A percentile compares a stretch with the other conserved stretches of the same genome.
Conservation (phyloP, 371 early-diverging fungal genomes). For the Actinomortierella ambigua region DNA sequence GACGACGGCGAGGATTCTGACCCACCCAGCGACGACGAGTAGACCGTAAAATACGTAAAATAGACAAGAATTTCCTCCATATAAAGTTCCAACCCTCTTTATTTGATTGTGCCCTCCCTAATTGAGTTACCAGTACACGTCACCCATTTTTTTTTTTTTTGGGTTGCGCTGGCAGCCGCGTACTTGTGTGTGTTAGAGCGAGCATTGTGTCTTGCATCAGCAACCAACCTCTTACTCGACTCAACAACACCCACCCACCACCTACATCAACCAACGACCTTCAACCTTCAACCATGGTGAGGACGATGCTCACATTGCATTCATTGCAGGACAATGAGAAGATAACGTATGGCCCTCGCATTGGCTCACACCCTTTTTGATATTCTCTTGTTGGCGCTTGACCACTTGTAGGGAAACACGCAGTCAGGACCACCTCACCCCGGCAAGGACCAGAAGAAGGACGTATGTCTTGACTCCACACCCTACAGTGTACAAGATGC, state of each 20-base stretch:
- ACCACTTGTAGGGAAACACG: conserved; percentile 75
- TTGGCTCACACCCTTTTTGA: neutral
- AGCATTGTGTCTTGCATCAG: no score
- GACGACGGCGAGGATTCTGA: neutral
- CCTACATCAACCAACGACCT: neutral
- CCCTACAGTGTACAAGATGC: neutral
- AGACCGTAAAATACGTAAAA: neutral
- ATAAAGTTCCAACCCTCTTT: no score
- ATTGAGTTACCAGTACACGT: neutral
- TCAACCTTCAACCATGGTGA: neutral
- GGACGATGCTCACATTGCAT: neutral
- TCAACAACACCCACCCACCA: neutral
- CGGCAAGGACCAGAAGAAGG: conserved; percentile 66
- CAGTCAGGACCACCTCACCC: conserved; percentile 72
- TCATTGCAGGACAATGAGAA: neutral
- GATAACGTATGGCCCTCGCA: neutral
- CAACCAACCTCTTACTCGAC: neutral
- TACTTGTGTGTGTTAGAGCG: no score
- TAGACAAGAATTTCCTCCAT: neutral
- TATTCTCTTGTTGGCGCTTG: neutral
- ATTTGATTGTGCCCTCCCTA: neutral
- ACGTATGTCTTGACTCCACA: conserved; percentile 47
- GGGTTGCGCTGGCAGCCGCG: neutral
- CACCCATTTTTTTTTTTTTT: neutral
- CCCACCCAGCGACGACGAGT: neutral